Percentiles rank a stretch among this genome's conserved stretches.
phyloP scores from a whole-genome alignment of 164 flowering plant genomes.

The Stephania japonica region DNA sequence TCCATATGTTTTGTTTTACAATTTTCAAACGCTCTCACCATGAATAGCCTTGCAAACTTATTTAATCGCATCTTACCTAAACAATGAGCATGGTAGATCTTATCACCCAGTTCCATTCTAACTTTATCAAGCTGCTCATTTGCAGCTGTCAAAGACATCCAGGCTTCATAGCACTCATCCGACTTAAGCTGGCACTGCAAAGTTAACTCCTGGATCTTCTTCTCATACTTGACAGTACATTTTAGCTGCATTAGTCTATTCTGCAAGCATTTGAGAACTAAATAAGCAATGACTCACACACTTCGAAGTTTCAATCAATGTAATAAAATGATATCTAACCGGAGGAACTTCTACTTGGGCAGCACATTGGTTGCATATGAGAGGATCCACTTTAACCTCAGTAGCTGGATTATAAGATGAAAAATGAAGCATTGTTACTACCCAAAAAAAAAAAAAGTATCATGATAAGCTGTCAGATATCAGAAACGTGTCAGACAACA shows the following conservation, averaged over 20 bases:
- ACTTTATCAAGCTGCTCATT: conserved; percentile 64
- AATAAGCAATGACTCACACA: background rate
- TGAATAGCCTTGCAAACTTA: background rate
- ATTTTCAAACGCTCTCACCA: background rate
- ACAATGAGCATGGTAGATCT: conserved; percentile 36
- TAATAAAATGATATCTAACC: conserved; percentile 28
- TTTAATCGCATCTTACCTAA: conserved; percentile 38
- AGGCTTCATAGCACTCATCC: conserved; percentile 77
- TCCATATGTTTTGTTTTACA: background rate
- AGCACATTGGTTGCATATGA: conserved; percentile 51
- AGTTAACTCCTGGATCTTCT: conserved; percentile 59
- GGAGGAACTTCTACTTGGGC: conserved; percentile 54
- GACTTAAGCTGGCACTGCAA: conserved; percentile 48
- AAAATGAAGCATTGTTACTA: conserved; percentile 6
- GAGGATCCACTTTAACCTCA: conserved; percentile 25
- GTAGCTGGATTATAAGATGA: conserved; percentile 26
- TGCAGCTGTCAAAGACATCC: conserved; percentile 74
- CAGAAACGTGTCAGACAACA: background rate
- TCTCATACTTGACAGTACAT: conserved; percentile 56
- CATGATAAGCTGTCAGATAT: background rate
- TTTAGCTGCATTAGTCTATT: conserved; percentile 36
- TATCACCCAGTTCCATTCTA: conserved; percentile 63
- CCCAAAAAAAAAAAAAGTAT: conserved; percentile 1
- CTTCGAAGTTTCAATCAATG: background rate
- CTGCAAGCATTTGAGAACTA: conserved; percentile 27